These are phyloP conservation scores for Camillea tinctor DNA, from an alignment of 2,329 filamentous ascomycete genomes.

Conservation along the genomic window DNA sequence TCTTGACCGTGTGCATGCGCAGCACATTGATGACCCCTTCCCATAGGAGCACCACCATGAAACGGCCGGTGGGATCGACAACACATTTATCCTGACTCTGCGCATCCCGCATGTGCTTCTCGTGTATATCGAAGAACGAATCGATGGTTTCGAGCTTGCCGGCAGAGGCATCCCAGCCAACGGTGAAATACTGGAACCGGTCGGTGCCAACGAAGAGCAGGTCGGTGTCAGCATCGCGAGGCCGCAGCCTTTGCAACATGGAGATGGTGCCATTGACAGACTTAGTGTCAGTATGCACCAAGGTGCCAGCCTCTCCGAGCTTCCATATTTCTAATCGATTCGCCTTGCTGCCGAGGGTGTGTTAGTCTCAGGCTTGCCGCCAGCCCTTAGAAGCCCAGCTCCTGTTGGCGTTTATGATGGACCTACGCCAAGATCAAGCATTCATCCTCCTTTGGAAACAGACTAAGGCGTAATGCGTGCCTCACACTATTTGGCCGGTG, in stretches of 20 bases:
- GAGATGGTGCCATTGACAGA: conserved; percentile 82
- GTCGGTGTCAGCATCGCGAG: conserved; percentile 71
- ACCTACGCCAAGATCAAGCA: conserved; percentile 85
- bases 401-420: conserved; percentile 5
- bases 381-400: background rate
- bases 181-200: conserved; percentile 84
- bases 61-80: conserved; percentile 74
- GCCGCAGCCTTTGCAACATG: conserved; percentile 78
- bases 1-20: conserved; percentile 48
- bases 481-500: conserved; percentile 89
- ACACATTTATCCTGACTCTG: conserved; percentile 81
- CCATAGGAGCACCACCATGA: conserved; percentile 59
- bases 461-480: conserved; percentile 78
- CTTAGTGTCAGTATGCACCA: conserved; percentile 59
- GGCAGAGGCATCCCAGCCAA: conserved; percentile 71
- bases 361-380: conserved; percentile 29
- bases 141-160: conserved; percentile 51
- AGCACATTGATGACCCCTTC: conserved; percentile 58
- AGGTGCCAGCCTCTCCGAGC: conserved; percentile 61
- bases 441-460: conserved; percentile 72
- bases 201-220: conserved; percentile 92
- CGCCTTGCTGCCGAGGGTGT: conserved; percentile 60
- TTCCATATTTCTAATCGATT: conserved; percentile 86
- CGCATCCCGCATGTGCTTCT: conserved; percentile 68
- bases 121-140: conserved; percentile 51